Conservation (phyloP, 495 filamentous ascomycete genomes). For the Rhizodiscina lignyota region DNA sequence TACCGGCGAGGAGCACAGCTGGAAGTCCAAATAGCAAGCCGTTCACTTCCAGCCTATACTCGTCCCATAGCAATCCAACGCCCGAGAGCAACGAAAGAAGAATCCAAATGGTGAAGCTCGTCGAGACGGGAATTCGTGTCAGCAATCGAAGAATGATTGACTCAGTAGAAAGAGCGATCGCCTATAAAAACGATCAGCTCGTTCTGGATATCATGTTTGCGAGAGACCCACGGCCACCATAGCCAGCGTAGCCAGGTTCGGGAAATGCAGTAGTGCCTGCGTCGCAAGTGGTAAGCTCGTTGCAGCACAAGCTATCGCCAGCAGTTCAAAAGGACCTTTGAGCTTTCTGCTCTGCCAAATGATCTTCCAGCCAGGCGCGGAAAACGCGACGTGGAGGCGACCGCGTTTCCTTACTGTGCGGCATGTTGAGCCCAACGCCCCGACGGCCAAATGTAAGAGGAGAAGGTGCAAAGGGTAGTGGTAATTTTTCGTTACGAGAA, state of each 20-base stretch:
- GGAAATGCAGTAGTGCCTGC: conserved; percentile 4
- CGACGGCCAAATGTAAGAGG: not conserved
- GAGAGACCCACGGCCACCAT: conserved; percentile 3
- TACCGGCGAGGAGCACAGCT: conserved; percentile 1
- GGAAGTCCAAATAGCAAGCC: conserved; percentile 1
- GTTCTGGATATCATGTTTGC: too few species aligned
- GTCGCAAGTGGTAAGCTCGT: not conserved
- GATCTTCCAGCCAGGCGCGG: not conserved
- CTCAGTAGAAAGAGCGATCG: not conserved
- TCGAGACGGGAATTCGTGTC: not conserved
- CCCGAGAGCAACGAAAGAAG: not conserved
- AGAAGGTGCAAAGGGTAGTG: conserved; percentile 4
- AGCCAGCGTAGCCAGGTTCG: conserved; percentile 2
- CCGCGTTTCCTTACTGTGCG: not conserved
- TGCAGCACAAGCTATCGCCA: not conserved
- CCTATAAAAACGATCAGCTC: too few species aligned
- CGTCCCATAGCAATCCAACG: conserved; percentile 2
- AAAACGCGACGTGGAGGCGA: not conserved
- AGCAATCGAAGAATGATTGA: not conserved
- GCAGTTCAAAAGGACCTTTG: not conserved
- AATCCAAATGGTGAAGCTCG: not conserved
- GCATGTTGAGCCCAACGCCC: too few species aligned
- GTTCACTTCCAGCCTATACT: conserved; percentile 1
- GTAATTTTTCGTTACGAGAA: conserved; percentile 4
- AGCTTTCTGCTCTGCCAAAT: not conserved